Evolutionary conservation across 1,284 basidiomycete species (phyloP), one percentile per base, ranked within the genome.

Genomic region (Grifola frondosa): DNA sequence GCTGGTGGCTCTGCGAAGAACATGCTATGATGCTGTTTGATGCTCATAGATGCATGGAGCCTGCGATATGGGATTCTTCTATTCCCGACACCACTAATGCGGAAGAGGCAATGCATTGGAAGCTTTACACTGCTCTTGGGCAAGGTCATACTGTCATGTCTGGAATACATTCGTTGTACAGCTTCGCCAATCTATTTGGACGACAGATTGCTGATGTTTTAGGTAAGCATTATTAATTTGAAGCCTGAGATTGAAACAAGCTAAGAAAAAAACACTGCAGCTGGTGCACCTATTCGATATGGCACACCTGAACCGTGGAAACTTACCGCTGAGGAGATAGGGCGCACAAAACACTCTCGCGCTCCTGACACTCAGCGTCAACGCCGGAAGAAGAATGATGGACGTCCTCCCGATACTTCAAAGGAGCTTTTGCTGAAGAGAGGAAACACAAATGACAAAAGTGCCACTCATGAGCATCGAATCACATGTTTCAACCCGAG

Each of bases 71-170:
- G 60, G 42, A 61, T 1, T 54, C 49, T 0, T n/a, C n/a, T n/a
- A n/a, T n/a, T n/a, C 65, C 63, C 2, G 45, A 52, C 8, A 58
- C 58, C 0, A 66, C 58, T 1, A 68, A 66, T 48, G 56, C 66
- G 0, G 56, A 63, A 32, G 64, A 68, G 48, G 42, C 61, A 1
- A 61, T 65, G 57, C 61, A 68, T 39, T 25, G 46, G 42, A 61
- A 56, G 33, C 32, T 67, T 3, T 67, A 66, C 26, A 22, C 29
- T 20, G 53, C 46, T 5, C 46, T 47, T 29, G 58, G 57, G 0
- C 30, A 40, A 4, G n/a, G 57, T 21, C 56, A 60, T 37, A 22
- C 16, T 1, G 42, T 65, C 13, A 38, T 63, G 4, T 36, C 51
- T 9, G 61, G 61, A 2, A n/a, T 64, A 10, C 33, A 49, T 17